Base-by-base conservation (phyloP, 345 rosid genomes). In the Melaleuca alternifolia region DNA sequence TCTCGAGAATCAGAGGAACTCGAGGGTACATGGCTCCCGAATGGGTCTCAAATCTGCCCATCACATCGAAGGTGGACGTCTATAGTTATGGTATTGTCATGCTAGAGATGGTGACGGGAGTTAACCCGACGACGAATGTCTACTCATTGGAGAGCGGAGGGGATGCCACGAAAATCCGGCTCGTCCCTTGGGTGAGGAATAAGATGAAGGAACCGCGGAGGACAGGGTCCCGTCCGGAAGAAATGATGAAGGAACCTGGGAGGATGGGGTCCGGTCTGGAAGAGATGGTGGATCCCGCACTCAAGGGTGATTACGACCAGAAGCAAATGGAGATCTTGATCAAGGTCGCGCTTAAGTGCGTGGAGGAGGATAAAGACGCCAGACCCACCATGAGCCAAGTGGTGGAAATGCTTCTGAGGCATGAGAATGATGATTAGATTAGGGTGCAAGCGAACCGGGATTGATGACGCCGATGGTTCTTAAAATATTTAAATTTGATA, bases 51-150 rank as follows among this genome's bases (percentile, higher is more conserved):
- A 84, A 86, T 51, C 85, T 48, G 9, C 82, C 88, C 61, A 84
- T 82, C 57, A 84, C 90, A 5, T 85, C 87, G 14, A 88, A 88
- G 53, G 89, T 92, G 26, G 92, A 92, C 50, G 91, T 92, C 28
- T 92, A 92, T 30, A 92, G 92, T 86, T 91, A 89, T 15, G 93
- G 92, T 28, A 59, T 91, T 2, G 91, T 92, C 10, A 54, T 91
- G 86, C 82, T 92, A 84, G 93, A 91, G 88, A 62, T 92, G 86
- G 85, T 82, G 24, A 92, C 92, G 0, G 92, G 92, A 83, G 87
- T 75, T 83, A 89, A 50, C 56, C 86, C 91, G 6, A 53, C 86
- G 15, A 28, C 52, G 37, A 28, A n/a, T 13, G 46, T 24, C 5
- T 10, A 30, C 5, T 53, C 53, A 26, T 28, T 30, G 52, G 76